Conservation (phyloP, 1,284 basidiomycete species). For the Xanthoconium separans region DNA sequence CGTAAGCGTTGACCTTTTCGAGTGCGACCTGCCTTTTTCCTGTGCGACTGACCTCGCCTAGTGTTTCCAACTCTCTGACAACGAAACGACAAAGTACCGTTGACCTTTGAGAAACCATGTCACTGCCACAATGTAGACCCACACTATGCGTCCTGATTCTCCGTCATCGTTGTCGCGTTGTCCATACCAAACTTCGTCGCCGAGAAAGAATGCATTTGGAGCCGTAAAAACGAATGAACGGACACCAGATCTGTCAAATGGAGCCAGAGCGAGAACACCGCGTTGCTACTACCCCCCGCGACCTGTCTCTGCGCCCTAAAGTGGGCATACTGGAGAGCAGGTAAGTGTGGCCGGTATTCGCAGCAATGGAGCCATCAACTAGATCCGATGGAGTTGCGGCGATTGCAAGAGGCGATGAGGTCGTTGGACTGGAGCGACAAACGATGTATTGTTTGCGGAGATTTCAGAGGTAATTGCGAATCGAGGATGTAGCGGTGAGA, state of each 20-base stretch:
- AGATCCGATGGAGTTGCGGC: neutral
- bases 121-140: too few relatives aligned
- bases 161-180: too few relatives aligned
- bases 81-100: too few relatives aligned
- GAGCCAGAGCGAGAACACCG: neutral
- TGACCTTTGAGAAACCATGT: too few relatives aligned
- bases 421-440: neutral
- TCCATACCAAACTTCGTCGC: neutral
- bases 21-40: too few relatives aligned
- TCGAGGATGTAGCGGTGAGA: neutral
- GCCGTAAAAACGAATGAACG: neutral
- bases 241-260: neutral
- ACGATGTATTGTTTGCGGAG: neutral
- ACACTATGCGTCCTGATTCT: too few relatives aligned
- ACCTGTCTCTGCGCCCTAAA: slow-evolving; percentile 16
- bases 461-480: neutral
- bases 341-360: neutral
- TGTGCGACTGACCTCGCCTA: too few relatives aligned
- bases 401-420: neutral
- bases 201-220: neutral
- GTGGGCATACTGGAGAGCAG: slow-evolving; percentile 19
- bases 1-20: too few relatives aligned
- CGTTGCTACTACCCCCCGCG: slow-evolving; percentile 7
- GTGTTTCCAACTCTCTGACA: too few relatives aligned
- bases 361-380: neutral